A percentile compares a stretch with the other conserved stretches of the same genome.
These are phyloP conservation scores for Cytospora paraplurivora DNA, from an alignment of 2,329 filamentous ascomycete species.

Conservation along the genomic window DNA sequence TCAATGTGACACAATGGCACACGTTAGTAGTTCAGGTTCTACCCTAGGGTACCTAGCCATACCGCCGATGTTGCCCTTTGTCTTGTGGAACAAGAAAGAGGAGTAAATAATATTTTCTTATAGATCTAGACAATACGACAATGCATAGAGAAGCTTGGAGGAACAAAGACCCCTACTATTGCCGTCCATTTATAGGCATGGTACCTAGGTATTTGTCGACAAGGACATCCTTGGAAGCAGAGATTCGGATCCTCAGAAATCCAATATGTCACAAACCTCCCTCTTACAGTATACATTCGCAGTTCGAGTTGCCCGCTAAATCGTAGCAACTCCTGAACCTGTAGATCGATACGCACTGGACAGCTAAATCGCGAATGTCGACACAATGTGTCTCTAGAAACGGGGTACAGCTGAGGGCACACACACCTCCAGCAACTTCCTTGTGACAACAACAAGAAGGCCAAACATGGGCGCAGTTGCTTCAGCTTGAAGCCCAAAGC, in stretches of 20 bases:
- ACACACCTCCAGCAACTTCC: background rate
- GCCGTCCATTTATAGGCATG: background rate
- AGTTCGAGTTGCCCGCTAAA: background rate
- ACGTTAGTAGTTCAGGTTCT: background rate
- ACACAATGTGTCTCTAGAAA: background rate
- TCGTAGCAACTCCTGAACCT: background rate
- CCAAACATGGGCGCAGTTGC: background rate
- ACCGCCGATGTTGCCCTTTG: background rate
- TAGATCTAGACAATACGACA: background rate
- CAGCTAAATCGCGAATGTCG: background rate
- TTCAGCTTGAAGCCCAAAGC: background rate
- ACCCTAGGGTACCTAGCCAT: too few relatives aligned
- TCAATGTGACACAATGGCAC: background rate
- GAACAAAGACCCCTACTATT: background rate
- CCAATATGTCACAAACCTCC: background rate
- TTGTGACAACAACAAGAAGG: background rate
- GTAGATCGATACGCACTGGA: background rate
- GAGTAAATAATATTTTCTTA: background rate
- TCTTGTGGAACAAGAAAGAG: background rate
- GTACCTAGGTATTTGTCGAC: background rate
- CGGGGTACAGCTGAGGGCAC: background rate
- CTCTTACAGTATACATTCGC: background rate
- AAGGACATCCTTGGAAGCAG: background rate
- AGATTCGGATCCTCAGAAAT: background rate
- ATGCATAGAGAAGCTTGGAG: background rate